These are phyloP conservation scores for Phytophthora cryptogea DNA, from an alignment of 352 stramenopile species.

Conservation along the genomic window DNA sequence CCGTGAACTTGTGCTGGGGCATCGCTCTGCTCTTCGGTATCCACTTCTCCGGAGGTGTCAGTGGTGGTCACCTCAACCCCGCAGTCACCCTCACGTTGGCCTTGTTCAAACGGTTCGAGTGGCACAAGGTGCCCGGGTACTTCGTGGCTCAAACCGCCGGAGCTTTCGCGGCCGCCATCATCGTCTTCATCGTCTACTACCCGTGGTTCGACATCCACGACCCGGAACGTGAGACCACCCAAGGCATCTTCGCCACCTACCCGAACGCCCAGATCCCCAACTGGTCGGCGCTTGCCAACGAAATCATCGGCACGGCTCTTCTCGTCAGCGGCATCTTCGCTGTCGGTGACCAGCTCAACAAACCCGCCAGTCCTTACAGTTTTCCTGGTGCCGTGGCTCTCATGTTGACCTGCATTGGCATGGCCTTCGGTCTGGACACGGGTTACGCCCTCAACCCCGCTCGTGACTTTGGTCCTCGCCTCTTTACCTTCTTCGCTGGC, in stretches of 20 bases:
- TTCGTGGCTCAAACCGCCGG: constrained; percentile 50
- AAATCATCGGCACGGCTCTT: constrained; percentile 49
- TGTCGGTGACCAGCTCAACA: constrained; percentile 50
- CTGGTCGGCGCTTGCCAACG: constrained; percentile 43
- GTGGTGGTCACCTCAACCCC: constrained; percentile 66
- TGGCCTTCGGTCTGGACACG: constrained; percentile 44
- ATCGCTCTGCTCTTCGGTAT: constrained; percentile 67
- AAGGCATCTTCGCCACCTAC: constrained; percentile 60
- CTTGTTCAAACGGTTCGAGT: constrained; percentile 58
- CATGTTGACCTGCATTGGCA: constrained; percentile 41
- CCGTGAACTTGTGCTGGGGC: constrained; percentile 61
- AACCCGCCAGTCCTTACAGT: constrained; percentile 43
- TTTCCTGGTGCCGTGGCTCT: constrained; percentile 40
- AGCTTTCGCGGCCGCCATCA: constrained; percentile 44
- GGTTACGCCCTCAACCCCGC: constrained; percentile 51
- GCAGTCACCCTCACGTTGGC: constrained; percentile 61
- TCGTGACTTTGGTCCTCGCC: constrained; percentile 49
- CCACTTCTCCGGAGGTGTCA: constrained; percentile 57
- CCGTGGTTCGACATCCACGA: constrained; percentile 57
- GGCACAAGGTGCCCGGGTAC: constrained; percentile 58
- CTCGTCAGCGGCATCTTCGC: constrained; percentile 51
- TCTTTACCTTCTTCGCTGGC: constrained; percentile 53
- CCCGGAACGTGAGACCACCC: constrained; percentile 37
- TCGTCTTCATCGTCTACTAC: constrained; percentile 69
- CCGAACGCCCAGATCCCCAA: constrained; percentile 45